Evolutionary conservation across 1,284 basidiomycete species (phyloP).

Genomic region (Puccinia coronata): DNA sequence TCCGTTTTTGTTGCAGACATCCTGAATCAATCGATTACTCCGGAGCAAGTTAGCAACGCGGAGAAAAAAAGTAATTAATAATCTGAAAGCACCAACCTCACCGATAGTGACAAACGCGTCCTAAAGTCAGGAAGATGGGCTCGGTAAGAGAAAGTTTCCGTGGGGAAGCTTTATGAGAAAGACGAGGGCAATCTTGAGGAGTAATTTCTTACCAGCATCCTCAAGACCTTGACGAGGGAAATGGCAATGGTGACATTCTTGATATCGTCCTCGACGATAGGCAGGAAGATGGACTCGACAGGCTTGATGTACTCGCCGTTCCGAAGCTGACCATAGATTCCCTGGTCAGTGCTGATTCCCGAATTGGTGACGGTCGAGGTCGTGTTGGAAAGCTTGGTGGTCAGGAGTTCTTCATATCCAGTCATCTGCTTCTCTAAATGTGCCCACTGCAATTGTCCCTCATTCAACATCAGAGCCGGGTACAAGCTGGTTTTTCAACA

Average conservation of each 20-base stretch:
- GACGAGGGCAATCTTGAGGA: too few species aligned
- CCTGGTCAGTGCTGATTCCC: conserved; percentile 49
- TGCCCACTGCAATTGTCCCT: conserved; percentile 37
- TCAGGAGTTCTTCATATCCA: conserved; percentile 42
- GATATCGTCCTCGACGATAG: conserved; percentile 43
- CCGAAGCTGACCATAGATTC: conserved; percentile 46
- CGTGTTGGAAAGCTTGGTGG: conserved; percentile 24
- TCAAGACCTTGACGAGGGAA: conserved; percentile 39
- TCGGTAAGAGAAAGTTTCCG: background rate
- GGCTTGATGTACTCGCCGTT: conserved; percentile 48
- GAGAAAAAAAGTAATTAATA: background rate
- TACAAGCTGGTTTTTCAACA: background rate
- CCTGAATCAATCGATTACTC: conserved; percentile 17
- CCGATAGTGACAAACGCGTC: conserved; percentile 49
- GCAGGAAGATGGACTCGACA: conserved; percentile 30
- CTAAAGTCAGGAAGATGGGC: conserved; percentile 1
- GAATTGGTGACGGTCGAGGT: conserved; percentile 14
- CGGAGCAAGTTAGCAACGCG: background rate
- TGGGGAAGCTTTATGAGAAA: background rate
- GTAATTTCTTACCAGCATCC: conserved; percentile 24
- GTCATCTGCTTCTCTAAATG: conserved; percentile 47
- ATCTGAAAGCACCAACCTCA: conserved; percentile 15
- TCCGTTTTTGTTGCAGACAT: conserved; percentile 44
- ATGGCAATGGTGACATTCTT: conserved; percentile 47
- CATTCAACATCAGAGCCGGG: background rate